Base-by-base conservation (phyloP, 106 monocot genomes). In the Phalaenopsis aphrodite region DNA sequence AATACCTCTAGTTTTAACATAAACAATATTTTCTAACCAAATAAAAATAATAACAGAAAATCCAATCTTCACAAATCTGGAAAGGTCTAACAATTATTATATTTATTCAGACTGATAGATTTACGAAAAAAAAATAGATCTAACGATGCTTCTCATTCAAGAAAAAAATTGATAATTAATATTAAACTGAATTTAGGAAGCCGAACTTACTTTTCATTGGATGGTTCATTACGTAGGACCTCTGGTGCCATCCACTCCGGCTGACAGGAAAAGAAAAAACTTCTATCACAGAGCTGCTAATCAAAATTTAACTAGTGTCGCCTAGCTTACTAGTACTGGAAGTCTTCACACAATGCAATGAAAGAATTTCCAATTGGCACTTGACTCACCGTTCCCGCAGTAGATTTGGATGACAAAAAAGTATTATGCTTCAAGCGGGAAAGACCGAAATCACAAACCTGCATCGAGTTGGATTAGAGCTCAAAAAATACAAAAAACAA, bases 221-320 rank as follows among this genome's bases (percentile, higher is more conserved):
- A 97, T 65, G 85, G 90, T 80, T 97, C 97, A 81, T 97, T 97
- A 24, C 97, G 90, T 78, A 97, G 82, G 58, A 97, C 97, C 82
- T 97, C 97, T 42, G 97, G 97, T 76, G 97, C 97, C 97, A 97
- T 97, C 97, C 97, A 97, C 79, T 97, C 97, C 37, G 97, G 94
- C 97, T 97, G 84, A 19, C 45, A 75, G 14, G 42, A 24, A 18
- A 75, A 45, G 16, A 41, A 12, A 42, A n/a, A 75, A 75, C 6
- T 75, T 17, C 7, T 71, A 75, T 12, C 9, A 43, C 41, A 45
- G 21, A 6, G 16, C 74, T 18, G n/a, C 12, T 75, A 21, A 75
- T 75, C 12, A 45, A 75, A 75, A 75, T 65, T 19, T 37, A 75
- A 75, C 45, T 19, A 43, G 43, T 12, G 5, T 19, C 23, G 64